These are phyloP conservation scores for Hansenula lynferdii DNA, from an alignment of 1,139 yeast species.

Conservation along the genomic window DNA sequence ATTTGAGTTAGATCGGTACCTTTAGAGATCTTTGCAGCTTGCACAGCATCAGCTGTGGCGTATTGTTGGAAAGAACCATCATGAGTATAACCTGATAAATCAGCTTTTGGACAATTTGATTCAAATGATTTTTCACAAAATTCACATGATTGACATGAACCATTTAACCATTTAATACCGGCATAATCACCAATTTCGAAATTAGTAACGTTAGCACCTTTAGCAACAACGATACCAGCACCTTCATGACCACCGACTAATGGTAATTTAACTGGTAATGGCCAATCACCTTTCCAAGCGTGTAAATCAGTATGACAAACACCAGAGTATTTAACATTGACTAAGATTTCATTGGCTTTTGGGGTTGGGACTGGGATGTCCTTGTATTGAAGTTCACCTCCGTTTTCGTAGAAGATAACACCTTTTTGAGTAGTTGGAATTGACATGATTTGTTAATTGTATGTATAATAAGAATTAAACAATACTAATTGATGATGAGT, in stretches of 20 bases:
- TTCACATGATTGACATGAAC: constrained; percentile 59
- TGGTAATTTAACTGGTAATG: constrained; percentile 53
- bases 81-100: constrained; percentile 63
- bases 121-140: constrained; percentile 50
- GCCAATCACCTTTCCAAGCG: constrained; percentile 74
- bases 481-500: neutral
- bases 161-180: constrained; percentile 64
- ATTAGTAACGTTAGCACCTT: constrained; percentile 53
- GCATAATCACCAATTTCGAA: constrained; percentile 61
- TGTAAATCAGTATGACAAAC: constrained; percentile 69
- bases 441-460: constrained; percentile 18
- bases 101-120: constrained; percentile 56
- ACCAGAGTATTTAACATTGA: constrained; percentile 63
- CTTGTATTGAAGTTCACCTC: constrained; percentile 46
- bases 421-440: constrained; percentile 49
- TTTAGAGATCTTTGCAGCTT: constrained; percentile 55
- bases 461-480: neutral
- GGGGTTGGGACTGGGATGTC: constrained; percentile 60
- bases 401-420: constrained; percentile 43
- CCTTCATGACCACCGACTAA: constrained; percentile 72
- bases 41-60: constrained; percentile 64
- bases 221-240: constrained; percentile 59
- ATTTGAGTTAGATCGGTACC: constrained; percentile 54
- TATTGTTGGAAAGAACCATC: constrained; percentile 67
- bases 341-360: constrained; percentile 53